phyloP scores from a whole-genome alignment of 2,329 filamentous ascomycete species.

The Fusarium sp. region DNA sequence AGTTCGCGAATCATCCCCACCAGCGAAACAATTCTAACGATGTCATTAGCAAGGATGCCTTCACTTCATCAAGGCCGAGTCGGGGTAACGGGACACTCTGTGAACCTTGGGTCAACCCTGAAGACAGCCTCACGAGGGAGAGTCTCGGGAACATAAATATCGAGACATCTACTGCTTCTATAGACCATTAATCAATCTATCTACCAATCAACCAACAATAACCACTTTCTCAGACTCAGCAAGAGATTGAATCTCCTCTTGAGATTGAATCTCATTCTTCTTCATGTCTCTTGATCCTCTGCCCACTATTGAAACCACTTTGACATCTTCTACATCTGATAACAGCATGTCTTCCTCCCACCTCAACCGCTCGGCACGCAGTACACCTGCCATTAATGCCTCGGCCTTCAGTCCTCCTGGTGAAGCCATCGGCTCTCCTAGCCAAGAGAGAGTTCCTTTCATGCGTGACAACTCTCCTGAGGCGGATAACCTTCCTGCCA shows the following conservation, averaged over 20 bases:
- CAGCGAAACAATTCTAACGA: constrained; percentile 20
- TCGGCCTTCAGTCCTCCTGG: constrained; percentile 36
- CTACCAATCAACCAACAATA: constrained; percentile 11
- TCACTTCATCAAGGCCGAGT: constrained; percentile 37
- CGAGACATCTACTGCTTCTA: constrained; percentile 10
- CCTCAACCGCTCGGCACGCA: constrained; percentile 40
- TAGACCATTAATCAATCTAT: constrained; percentile 9
- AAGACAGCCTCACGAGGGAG: constrained; percentile 15
- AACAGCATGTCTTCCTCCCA: constrained; percentile 37
- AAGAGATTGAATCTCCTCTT: constrained; percentile 12
- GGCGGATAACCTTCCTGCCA: constrained; percentile 12
- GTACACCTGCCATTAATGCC: constrained; percentile 37
- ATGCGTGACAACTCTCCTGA: constrained; percentile 22
- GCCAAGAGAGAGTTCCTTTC: constrained; percentile 28
- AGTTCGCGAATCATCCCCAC: constrained; percentile 31
- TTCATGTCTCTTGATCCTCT: constrained; percentile 31
- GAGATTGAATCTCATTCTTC: constrained; percentile 6
- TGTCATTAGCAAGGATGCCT: constrained; percentile 43
- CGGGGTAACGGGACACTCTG: constrained; percentile 18
- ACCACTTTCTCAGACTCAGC: constrained; percentile 9
- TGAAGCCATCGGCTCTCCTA: constrained; percentile 25
- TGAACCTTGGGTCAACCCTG: constrained; percentile 17
- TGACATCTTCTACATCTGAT: constrained; percentile 23
- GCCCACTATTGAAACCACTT: constrained; percentile 31
- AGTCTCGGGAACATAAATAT: constrained; percentile 37